Base-by-base conservation (phyloP, 257 asterid species). In the Jaltomata sinuosa region DNA sequence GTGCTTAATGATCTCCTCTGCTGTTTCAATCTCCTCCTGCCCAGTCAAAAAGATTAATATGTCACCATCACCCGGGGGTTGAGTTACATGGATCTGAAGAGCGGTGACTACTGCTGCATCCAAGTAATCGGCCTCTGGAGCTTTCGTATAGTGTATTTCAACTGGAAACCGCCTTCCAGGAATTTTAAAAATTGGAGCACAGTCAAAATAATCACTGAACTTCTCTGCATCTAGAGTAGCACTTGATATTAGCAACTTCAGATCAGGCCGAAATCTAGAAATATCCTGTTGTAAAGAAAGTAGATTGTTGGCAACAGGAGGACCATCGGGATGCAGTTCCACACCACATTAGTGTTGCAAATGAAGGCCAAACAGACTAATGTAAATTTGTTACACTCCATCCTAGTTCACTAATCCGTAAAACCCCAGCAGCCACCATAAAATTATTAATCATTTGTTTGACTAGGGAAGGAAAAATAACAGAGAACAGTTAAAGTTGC, bases 41-140 rank as follows among this genome's bases (percentile, higher is more conserved):
- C 91, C 91, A 0, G 99, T 96, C 31, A 96, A 87, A 83, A 96
- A 96, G 85, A 96, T 87, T 36, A 96, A 87, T 90, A 96, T 92
- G 80, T 96, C 99, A 29, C 98, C 88, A 90, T 95, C 99, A 57
- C 98, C 98, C 1, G 97, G 94, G 3, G 97, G 95, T 78, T 95
- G 97, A 10, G 94, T 93, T 74, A 92, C 95, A 82, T 95, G 99
- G 83, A 94, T 95, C 84, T 95, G 99, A 62, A 95, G 95, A 84
- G 97, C 97, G 5, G 97, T 93, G 49, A 95, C 97, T 52, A 96
- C 88, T 38, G 99, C 95, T 52, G 99, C 98, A 64, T 96, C 98
- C 87, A 96, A 85, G 86, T 96, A 96, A 94, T 96, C 99, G 42
- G 99, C 99, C 91, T 96, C 99, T 4, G 99, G 99, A 83, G 98